Percentiles rank a stretch among this genome's conserved stretches.
phyloP scores from a whole-genome alignment of 2,329 filamentous ascomycete genomes.

The Diaporthe ilicicola region DNA sequence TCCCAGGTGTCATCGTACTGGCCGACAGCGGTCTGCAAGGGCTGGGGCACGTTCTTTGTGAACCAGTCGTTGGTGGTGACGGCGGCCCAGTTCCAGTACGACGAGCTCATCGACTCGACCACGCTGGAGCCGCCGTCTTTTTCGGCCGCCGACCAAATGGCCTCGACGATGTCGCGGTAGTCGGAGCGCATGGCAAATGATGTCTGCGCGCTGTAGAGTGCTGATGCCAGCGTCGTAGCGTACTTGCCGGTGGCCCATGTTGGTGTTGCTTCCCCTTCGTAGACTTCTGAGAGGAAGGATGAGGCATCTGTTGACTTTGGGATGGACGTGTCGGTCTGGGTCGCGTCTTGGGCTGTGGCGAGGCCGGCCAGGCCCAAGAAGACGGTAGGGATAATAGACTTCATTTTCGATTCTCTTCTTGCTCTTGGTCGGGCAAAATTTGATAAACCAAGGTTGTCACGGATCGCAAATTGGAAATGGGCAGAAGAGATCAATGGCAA shows the following conservation, averaged over 20 bases:
- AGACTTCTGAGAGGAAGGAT: slow-evolving; percentile 3
- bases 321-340: slow-evolving; percentile 18
- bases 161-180: slow-evolving; percentile 34
- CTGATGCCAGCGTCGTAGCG: slow-evolving; percentile 34
- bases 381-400: background rate
- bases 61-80: slow-evolving; percentile 36
- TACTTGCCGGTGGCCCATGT: slow-evolving; percentile 36
- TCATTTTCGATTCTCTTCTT: background rate
- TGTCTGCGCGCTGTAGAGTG: slow-evolving; percentile 35
- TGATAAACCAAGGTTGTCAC: background rate
- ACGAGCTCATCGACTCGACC: slow-evolving; percentile 29
- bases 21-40: slow-evolving; percentile 30
- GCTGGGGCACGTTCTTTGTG: slow-evolving; percentile 26
- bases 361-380: slow-evolving; percentile 24
- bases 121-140: slow-evolving; percentile 27
- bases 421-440: background rate
- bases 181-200: slow-evolving; percentile 34
- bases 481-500: background rate
- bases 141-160: slow-evolving; percentile 34
- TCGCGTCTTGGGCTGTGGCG: background rate
- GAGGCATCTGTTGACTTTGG: slow-evolving; percentile 26
- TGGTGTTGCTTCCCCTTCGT: slow-evolving; percentile 27
- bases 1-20: slow-evolving; percentile 32
- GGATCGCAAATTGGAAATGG: background rate
- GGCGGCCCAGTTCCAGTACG: slow-evolving; percentile 33